Base-by-base conservation (phyloP, 768 basidiomycete genomes). In the Suillus subaureus region DNA sequence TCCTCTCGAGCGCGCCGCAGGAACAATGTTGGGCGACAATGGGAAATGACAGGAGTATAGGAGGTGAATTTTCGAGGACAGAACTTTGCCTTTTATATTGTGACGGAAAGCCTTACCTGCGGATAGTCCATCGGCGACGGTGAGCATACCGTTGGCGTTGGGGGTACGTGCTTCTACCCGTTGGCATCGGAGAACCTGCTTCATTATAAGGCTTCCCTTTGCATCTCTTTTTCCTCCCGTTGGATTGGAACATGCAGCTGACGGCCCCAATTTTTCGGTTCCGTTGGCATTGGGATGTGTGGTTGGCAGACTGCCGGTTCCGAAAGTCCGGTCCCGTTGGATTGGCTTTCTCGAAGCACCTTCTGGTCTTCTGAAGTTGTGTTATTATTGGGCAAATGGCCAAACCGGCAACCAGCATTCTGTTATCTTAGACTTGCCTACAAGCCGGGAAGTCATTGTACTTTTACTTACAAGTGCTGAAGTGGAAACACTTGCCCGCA, bases 1-100 rank as follows among this genome's bases (percentile, higher is more conserved):
- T 2, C 84, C 85, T 2, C 82, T 92, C 21, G 91, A 93, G 78
- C 76, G 74, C 56, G 74, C 81, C 5, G 85, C 82, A 4, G 80
- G 69, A 84, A 85, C 9, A 76, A 86, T 83, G 71, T 88, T 81
- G 66, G 83, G 82, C 0, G 72, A 79, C 21, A 85, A 90, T 70
- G 79, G 79, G 0, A 81, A 82, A 62, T 90, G 86, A 84, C 75
- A 82, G 66, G 76, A 83, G 61, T 90, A 90, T 73, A 89, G 88
- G 72, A 76, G 77, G 87, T 87, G 64, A 58, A 79, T 77, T 7
- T 13, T 28, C 4, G 33, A 45, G 3, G 13, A 39, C 33, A 21
- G 35, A 12, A 8, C 2, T 51, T 7, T 55, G 9, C 26, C 33
- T 42, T 43, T 66, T 40, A 11, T 45, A 43, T 66, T 12, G 57